Evolutionary conservation across 371 early-diverging fungal genomes (phyloP).

Genomic region (Haplosporangium sp.): DNA sequence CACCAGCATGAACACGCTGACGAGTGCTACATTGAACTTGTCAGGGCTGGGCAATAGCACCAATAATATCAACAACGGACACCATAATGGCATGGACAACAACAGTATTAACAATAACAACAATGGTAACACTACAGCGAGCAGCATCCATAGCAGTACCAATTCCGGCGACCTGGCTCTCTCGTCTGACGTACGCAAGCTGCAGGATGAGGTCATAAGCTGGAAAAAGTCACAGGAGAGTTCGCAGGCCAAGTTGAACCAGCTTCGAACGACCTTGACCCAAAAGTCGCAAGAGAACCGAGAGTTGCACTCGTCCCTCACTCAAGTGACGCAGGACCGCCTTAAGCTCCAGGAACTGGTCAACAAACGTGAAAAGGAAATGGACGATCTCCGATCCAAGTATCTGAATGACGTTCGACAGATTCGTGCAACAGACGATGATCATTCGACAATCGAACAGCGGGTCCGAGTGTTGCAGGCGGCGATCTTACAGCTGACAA

Average conservation of each 20-base stretch:
- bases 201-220: conserved; percentile 43
- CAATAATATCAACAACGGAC: conserved; percentile 16
- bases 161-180: conserved; percentile 24
- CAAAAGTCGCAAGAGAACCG: conserved; percentile 50
- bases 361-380: conserved; percentile 53
- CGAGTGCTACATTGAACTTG: conserved; percentile 24
- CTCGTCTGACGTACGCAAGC: conserved; percentile 40
- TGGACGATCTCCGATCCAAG: conserved; percentile 48
- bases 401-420: conserved; percentile 54
- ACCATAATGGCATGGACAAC: not conserved
- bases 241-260: conserved; percentile 41
- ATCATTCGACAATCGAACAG: conserved; percentile 52
- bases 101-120: conserved; percentile 9
- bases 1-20: conserved; percentile 22
- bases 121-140: not conserved
- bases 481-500: conserved; percentile 48
- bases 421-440: conserved; percentile 53
- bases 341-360: conserved; percentile 43
- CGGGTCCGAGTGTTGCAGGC: conserved; percentile 48
- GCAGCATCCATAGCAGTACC: conserved; percentile 6
- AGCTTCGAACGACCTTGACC: conserved; percentile 41
- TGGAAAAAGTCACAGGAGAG: conserved; percentile 51
- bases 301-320: conserved; percentile 31
- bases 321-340: conserved; percentile 49
- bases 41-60: conserved; percentile 20